Conservation (phyloP, 108 stramenopile genomes). For the Bacterosira constricta region DNA sequence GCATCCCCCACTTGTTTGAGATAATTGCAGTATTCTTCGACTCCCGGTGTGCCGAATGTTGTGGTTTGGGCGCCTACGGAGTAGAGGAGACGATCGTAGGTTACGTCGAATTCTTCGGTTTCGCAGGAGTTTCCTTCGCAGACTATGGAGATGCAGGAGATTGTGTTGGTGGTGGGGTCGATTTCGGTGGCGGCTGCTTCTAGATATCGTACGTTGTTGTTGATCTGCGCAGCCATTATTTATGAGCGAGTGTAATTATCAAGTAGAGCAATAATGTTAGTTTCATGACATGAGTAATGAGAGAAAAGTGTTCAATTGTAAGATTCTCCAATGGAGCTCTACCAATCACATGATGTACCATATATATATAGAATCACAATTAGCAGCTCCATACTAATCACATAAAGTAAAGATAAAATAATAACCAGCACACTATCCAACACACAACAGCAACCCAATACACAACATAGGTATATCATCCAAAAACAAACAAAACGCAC, state of each 20-base stretch:
- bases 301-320: too few species aligned
- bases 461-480: neutral
- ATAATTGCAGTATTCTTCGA: conserved; percentile 91
- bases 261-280: neutral
- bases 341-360: too few species aligned
- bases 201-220: conserved; percentile 78
- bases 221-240: too few species aligned
- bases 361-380: too few species aligned
- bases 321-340: too few species aligned
- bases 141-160: conserved; percentile 86
- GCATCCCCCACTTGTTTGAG: conserved; percentile 91
- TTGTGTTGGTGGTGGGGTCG: conserved; percentile 60
- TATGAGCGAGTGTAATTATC: too few species aligned
- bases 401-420: too few species aligned
- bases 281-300: too few species aligned
- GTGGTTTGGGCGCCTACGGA: conserved; percentile 94
- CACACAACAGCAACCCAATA: neutral
- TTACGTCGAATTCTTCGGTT: conserved; percentile 81
- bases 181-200: conserved; percentile 89
- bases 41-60: conserved; percentile 94
- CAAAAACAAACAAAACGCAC: conserved; percentile 25
- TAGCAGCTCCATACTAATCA: too few species aligned
- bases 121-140: conserved; percentile 92
- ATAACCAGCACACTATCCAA: too few species aligned
- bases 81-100: conserved; percentile 88